Evolutionary conservation across 495 filamentous ascomycete species (phyloP), one percentile per base, ranked within the genome.

Genomic region (Penicillium daleae): DNA sequence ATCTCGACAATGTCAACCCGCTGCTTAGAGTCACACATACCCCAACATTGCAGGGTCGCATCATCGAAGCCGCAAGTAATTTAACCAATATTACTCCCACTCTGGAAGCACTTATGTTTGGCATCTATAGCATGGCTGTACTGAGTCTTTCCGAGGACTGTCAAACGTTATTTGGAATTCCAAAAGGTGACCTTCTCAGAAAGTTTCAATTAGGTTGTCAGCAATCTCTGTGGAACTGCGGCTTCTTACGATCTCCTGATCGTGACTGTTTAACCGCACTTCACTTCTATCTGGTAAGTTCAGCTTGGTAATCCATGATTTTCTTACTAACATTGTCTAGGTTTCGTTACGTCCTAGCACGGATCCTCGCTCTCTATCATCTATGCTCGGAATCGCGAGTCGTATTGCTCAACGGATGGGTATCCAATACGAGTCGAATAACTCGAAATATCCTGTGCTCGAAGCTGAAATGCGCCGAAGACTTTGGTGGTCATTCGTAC

Each of bases 401-500:
- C 83, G 83, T 55, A 82, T 83, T 32, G 83, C 84, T 5, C 77
- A 80, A 57, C 82, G 83, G 49, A 80, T 87, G 71, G 78, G 82
- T 4, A 74, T 87, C 46, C 75, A 87, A 42, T 76, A 60, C 57
- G 83, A 87, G 62, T 65, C 77, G 0, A 59, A 59, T 22, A 62
- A 67, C 21, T 60, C 72, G 5, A 73, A 66, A 61, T 70, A 56
- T 57, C 69, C 63, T 13, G 59, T 70, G 19, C 61, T 88, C 52
- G 85, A 88, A 57, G 80, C 74, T 3, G 85, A 88, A 66, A 80
- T 87, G 77, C 79, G 83, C 56, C 81, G 85, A 51, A 70, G 86
- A 39, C 78, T 88, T 0, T 88, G 85, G 85, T 87, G 85, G 86
- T 72, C 84, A 4, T 72, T 87, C 2, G 66, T 80, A 0, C 52